Base-by-base conservation (phyloP, 331 rosid genomes). In the Stylosanthes scabra region DNA sequence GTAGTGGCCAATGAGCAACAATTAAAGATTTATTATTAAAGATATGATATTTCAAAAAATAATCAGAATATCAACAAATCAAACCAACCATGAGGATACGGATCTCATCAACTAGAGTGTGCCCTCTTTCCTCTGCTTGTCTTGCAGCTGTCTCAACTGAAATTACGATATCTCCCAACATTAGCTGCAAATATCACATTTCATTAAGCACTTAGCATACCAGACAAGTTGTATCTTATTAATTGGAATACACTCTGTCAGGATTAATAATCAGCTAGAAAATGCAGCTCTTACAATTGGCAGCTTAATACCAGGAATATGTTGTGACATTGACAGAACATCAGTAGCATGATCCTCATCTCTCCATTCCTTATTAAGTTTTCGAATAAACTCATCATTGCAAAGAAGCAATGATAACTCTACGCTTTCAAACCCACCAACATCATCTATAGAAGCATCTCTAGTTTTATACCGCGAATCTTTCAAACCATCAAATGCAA, bases 81-180 rank as follows among this genome's bases (percentile, higher is more conserved):
- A 82, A 64, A 86, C 94, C 12, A 82, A 91, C 97, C 95, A 90
- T 54, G 72, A 94, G 99, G 79, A 94, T 79, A 73, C 96, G 97
- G 74, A 89, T 85, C 84, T 94, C 96, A 66, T 94, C 99, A 70
- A 94, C 83, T 79, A 94, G 93, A 27, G 91, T 78, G 64, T 83
- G 88, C 59, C 97, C 99, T 83, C 97, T 88, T 85, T 91, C 96
- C 82, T 91, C 92, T 3, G 99, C 96, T 78, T 94, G 97, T 74
- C 96, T 84, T 42, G 92, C 93, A 0, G 93, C 99, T 44, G 96
- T 94, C 90, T 94, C 99, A n/a, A 89, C 83, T 27, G 99, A 94
- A 84, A 94, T 88, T 68, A 94, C 88, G 62, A 91, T 79, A 74
- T 94, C 99, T 50, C 99, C 99, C 78, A 94, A 78, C 96, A 91